Base-by-base conservation (phyloP, 164 flowering plant genomes). In the Stephania cephalantha region DNA sequence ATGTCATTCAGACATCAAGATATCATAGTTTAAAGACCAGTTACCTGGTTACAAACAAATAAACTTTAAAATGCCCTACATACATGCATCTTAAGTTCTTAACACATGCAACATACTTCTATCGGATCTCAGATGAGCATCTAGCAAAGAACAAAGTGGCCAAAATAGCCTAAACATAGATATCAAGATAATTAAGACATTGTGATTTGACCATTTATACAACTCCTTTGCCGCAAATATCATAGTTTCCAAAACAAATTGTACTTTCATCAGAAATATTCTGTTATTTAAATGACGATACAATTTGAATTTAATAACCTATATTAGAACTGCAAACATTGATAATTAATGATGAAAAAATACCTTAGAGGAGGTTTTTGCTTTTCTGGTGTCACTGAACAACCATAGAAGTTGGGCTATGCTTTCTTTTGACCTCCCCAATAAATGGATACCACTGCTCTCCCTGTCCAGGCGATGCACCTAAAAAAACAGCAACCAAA, bases 401-500 rank as follows among this genome's bases (percentile, higher is more conserved):
- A 95, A 77, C 85, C 85, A 82, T n/a, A 88, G 89, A 64, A 93
- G 97, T 78, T 74, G 82, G 72, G 80, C 70, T 6, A 83, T 74
- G 76, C 91, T 89, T 75, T 91, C 93, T 77, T 87, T 83, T 71
- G 94, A 89, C 81, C 99, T 88, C 66, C 98, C 97, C 94, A 95
- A 88, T 78, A 95, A 76, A 8, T 85, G 80, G 52, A 93, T 78
- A 30, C 97, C 99, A 79, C 99, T 93, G 85, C 88, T 88, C 84
- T 95, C 99, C 83, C 89, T 86, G 76, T 95, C 99, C 78, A 93
- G 92, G 44, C 95, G 94, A 81, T 93, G 97, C 69, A 95, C 98
- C 98, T 95, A 77, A 77, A 42, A 9, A 78, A 65, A 67, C 10
- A 68, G 67, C 25, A n/a, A 63, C 46, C 35, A 46, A 46, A 65